Base-by-base conservation (phyloP, 2,329 filamentous ascomycete species). In the Fusarium floridanum region DNA sequence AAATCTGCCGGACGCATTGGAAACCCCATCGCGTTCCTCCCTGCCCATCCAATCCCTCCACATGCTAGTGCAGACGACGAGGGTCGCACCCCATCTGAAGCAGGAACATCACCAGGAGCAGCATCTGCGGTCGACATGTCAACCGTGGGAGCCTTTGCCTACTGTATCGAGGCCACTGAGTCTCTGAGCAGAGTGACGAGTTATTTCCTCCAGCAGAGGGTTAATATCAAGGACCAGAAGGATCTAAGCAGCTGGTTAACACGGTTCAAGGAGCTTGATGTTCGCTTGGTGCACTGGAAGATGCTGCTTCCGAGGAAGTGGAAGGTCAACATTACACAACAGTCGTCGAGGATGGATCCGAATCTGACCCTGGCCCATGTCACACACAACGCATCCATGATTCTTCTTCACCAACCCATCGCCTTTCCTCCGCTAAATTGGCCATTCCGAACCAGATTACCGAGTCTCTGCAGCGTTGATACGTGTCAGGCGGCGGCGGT, bases 291-390 rank as follows among this genome's bases (percentile, higher is more conserved):
- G 16, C 43, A 62, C 27, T 76, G 67, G 70, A 76, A 72, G 27
- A 74, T 76, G 72, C 61, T 74, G 1, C 72, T 76, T 11, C 74
- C 74, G 2, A 68, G 66, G 22, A 76, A 74, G 37, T 76, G 72
- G 74, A 74, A 76, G 29, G 70, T 70, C 37, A 79, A 77, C 48
- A 59, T 71, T 6, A 57, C 45, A 9, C 71, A 73, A 10, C 61
- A 70, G 5, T 67, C 70, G 9, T 66, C 66, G 1, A 39, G 66
- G 11, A 86, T 87, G 83, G 85, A 87, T 63, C 85, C 85, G 0
- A 87, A 87, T 63, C 77, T 87, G 17, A 86, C 85, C 0, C 74
- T 87, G 9, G 85, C 85, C 1, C 86, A 87, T 65, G 80, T 86
- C 20, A 87, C 84, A 2, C 85, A 87, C 66, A 86, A 87, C 63